Conservation (phyloP, 495 filamentous ascomycete genomes). For the Tuber aestivum region DNA sequence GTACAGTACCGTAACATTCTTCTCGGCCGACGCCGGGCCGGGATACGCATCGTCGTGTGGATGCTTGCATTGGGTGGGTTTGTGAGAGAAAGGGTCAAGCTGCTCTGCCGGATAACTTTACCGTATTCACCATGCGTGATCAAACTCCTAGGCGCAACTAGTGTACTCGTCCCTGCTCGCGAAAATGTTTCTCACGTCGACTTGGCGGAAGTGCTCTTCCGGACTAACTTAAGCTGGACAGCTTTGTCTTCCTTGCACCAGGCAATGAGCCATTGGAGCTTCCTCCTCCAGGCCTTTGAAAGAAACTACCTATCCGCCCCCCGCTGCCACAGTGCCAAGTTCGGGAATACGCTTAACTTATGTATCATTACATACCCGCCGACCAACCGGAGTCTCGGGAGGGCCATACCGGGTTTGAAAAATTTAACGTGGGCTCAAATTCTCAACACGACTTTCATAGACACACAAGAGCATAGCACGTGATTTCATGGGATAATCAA, state of each 20-base stretch:
- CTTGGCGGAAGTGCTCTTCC: conserved; percentile 35
- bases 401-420: not conserved
- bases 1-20: too few relatives aligned
- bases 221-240: conserved; percentile 28
- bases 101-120: too few relatives aligned
- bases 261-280: conserved; percentile 37
- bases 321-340: conserved; percentile 36
- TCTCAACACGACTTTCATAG: too few relatives aligned
- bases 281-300: conserved; percentile 31
- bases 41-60: not conserved
- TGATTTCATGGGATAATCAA: not conserved
- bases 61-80: conserved; percentile 4
- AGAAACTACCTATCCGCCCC: conserved; percentile 26
- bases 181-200: too few relatives aligned
- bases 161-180: too few relatives aligned
- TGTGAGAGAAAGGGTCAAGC: too few relatives aligned
- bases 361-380: conserved; percentile 42
- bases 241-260: conserved; percentile 41
- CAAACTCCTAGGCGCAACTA: conserved; percentile 7
- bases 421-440: not conserved
- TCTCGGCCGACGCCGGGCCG: too few relatives aligned
- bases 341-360: conserved; percentile 39
- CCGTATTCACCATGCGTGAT: too few relatives aligned
- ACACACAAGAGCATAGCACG: too few relatives aligned
- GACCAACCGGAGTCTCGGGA: not conserved